phyloP scores from a whole-genome alignment of 1,139 yeast species.

The Hansenula sp. region DNA sequence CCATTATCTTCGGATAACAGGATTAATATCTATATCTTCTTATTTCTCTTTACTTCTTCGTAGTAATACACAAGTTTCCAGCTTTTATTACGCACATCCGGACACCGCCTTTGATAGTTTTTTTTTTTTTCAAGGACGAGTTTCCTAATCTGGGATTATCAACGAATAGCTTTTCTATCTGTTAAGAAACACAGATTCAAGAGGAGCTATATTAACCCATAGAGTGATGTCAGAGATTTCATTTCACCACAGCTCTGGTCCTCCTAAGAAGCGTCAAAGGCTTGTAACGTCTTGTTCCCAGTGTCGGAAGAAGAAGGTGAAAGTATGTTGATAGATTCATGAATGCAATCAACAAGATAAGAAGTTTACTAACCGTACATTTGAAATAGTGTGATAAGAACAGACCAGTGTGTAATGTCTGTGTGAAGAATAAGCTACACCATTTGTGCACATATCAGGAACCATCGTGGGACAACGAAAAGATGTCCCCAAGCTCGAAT shows the following conservation, averaged over 20 bases:
- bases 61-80: no score
- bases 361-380: neutral
- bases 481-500: constrained; percentile 6
- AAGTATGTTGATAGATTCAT: constrained; percentile 24
- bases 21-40: no score
- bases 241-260: constrained; percentile 7
- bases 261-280: constrained; percentile 22
- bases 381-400: constrained; percentile 22
- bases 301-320: constrained; percentile 40
- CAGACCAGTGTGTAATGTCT: constrained; percentile 25
- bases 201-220: neutral
- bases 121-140: neutral
- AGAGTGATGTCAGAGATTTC: neutral
- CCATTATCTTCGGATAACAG: no score
- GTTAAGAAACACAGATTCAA: neutral
- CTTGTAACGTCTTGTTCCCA: constrained; percentile 34
- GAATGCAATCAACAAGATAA: neutral
- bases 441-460: constrained; percentile 23
- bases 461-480: constrained; percentile 18
- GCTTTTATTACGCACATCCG: neutral
- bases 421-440: constrained; percentile 21
- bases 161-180: neutral
- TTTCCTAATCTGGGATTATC: constrained; percentile 1
- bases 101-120: neutral
- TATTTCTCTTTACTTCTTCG: no score